Conservation (phyloP, 1,284 basidiomycete species). For the Puccinia horiana region DNA sequence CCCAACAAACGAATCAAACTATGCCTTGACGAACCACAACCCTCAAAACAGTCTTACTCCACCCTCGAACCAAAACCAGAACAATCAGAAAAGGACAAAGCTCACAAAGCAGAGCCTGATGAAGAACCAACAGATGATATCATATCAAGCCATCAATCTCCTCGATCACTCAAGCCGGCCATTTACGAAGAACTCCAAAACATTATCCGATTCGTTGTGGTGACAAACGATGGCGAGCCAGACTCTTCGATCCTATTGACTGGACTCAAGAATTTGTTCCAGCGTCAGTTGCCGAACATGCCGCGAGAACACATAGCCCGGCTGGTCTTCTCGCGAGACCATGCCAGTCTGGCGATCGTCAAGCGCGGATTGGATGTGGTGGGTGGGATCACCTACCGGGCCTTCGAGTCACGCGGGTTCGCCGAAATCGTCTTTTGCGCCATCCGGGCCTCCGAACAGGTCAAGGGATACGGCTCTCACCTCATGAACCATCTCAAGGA, state of each 20-base stretch:
- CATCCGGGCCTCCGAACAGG: constrained; percentile 92
- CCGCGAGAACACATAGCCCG: constrained; percentile 97
- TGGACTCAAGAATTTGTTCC: constrained; percentile 93
- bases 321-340: constrained; percentile 88
- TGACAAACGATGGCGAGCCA: constrained; percentile 78
- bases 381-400: constrained; percentile 95
- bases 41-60: background rate
- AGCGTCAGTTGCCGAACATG: constrained; percentile 98
- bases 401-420: constrained; percentile 90
- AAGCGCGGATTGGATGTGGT: constrained; percentile 94
- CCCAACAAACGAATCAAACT: constrained; percentile 22
- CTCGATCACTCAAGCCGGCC: constrained; percentile 63
- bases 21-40: background rate
- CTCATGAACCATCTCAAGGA: constrained; percentile 99
- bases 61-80: background rate
- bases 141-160: constrained; percentile 2
- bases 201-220: constrained; percentile 80
- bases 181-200: constrained; percentile 78
- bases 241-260: constrained; percentile 75
- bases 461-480: constrained; percentile 98
- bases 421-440: constrained; percentile 99
- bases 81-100: constrained; percentile 1
- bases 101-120: background rate
- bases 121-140: constrained; percentile 16
- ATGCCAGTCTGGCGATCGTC: constrained; percentile 88